Conservation (phyloP, 345 rosid genomes). For the Lagerstroemia speciosa region DNA sequence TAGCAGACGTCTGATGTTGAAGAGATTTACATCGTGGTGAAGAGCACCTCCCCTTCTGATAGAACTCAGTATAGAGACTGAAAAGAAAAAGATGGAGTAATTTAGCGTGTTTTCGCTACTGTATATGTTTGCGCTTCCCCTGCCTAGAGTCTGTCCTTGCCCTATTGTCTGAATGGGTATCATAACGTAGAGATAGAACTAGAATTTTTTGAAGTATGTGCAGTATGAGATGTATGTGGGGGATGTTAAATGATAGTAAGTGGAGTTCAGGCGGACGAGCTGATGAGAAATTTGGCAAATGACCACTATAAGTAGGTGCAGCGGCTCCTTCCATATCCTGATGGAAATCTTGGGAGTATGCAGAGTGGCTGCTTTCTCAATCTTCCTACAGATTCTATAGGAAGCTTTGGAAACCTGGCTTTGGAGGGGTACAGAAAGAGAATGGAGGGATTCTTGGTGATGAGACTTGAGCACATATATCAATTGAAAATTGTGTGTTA, state of each 20-base stretch:
- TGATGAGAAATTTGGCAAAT: not conserved
- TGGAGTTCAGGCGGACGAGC: not conserved
- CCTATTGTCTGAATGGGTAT: no score
- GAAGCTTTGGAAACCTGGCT: not conserved
- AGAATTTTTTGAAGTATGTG: no score
- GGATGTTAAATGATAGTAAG: not conserved
- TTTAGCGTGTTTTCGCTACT: no score
- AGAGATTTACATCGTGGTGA: not conserved
- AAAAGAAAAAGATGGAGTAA: no score
- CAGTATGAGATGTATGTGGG: no score
- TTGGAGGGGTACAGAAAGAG: not conserved
- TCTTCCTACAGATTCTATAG: not conserved
- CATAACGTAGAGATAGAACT: no score
- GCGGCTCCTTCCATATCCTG: not conserved
- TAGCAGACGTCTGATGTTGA: not conserved
- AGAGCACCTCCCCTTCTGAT: not conserved
- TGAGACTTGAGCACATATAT: not conserved
- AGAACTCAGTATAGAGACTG: no score
- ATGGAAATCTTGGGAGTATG: not conserved
- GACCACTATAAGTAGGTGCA: not conserved
- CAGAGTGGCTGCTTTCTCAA: no score
- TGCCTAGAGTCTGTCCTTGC: no score
- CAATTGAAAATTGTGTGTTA: not conserved
- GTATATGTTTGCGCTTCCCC: no score
- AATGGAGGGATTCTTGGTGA: not conserved